Base-by-base conservation (phyloP, 179 eudicot genomes). In the Corrigiola litoralis region DNA sequence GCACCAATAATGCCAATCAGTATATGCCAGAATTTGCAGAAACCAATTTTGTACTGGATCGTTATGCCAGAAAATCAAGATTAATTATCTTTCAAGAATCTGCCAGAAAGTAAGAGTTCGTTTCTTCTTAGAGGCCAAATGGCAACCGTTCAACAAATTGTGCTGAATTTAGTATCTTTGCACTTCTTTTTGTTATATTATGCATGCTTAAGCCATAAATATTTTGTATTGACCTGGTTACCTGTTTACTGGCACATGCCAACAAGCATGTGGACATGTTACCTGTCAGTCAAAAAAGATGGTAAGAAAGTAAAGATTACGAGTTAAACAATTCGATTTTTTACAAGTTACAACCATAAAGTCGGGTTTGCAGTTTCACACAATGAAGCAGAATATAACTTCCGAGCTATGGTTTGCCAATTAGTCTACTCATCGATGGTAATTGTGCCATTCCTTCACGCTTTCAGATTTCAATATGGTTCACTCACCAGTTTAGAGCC, bases 251-350 rank as follows among this genome's bases (percentile, higher is more conserved):
- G 59, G 49, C 58, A 68, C 72, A 68, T 68, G 67, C 32, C 3
- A 40, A 27, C 29, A 52, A 65, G 71, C 76, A 72, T 72, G 71
- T 60, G 72, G 44, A 60, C 57, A 72, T 61, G 65, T 42, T 61
- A 61, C 65, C 52, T 37, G 64, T 55, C 48, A 38, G 77, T 72
- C 72, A 66, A 72, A 67, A n/a, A 62, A 38, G 55, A 29, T 10
- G 52, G 42, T 27, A 36, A 60, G 44, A 6, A 36, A n/a, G 57
- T 46, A 17, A 48, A 65, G 16, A 61, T 7, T 16, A 28, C 29
- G 41, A 40, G 51, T 62, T 29, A 72, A 65, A 59, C 37, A 18
- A 20, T 24, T 5, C 23, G 33, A 25, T 20, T 31, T 23, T 38
- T n/a, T n/a, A n/a, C n/a, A n/a, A n/a, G n/a, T n/a, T 11, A 66